Conservation (phyloP, 306 rosid genomes). For the Mimosa pudica region DNA sequence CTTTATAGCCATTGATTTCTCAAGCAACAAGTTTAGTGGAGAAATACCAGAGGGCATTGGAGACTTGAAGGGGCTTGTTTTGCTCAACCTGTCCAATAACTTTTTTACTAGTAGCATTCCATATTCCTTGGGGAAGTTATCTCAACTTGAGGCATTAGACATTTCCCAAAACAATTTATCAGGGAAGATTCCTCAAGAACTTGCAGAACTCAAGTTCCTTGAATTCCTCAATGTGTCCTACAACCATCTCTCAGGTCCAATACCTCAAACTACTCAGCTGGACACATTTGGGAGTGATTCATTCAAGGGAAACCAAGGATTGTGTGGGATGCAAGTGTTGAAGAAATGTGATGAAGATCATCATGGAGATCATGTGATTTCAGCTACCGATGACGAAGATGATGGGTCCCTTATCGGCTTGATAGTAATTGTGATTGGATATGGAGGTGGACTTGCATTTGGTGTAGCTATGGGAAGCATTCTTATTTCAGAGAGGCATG, state of each 20-base stretch:
- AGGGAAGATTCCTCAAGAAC: constrained; percentile 31
- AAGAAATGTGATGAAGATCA: constrained; percentile 19
- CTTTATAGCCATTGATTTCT: constrained; percentile 32
- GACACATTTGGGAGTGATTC: constrained; percentile 15
- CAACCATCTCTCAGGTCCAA: constrained; percentile 30
- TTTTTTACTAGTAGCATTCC: constrained; percentile 32
- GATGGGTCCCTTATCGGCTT: background rate
- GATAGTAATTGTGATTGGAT: constrained; percentile 31
- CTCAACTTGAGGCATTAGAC: constrained; percentile 34
- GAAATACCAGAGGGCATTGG: constrained; percentile 27
- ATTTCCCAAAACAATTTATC: constrained; percentile 33
- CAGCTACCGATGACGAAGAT: background rate
- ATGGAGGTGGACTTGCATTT: constrained; percentile 31
- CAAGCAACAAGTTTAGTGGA: constrained; percentile 38
- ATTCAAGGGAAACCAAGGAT: constrained; percentile 32
- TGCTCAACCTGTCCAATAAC: constrained; percentile 36
- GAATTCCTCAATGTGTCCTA: constrained; percentile 33
- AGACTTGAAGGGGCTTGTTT: constrained; percentile 14
- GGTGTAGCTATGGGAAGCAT: constrained; percentile 25
- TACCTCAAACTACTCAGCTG: constrained; percentile 35
- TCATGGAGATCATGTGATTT: background rate
- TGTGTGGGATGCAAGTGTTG: constrained; percentile 33
- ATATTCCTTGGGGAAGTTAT: constrained; percentile 35
- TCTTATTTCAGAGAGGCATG: background rate
- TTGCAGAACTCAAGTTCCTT: constrained; percentile 26